phyloP scores from a whole-genome alignment of 768 basidiomycete species.

The Suillus ampliporus region DNA sequence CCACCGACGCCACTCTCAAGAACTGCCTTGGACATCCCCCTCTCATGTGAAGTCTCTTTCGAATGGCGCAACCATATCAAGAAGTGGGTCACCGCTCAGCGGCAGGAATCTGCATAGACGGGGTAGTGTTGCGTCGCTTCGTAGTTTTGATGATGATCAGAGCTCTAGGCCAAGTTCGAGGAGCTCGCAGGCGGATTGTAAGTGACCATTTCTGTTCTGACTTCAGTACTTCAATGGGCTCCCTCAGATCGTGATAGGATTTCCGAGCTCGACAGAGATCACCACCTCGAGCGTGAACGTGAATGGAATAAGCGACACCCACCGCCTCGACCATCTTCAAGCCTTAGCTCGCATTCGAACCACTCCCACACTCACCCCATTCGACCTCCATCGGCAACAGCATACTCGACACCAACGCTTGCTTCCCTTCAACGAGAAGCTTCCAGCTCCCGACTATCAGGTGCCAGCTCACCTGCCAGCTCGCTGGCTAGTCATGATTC shows the following conservation, averaged over 20 bases:
- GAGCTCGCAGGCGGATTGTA: constrained; percentile 59
- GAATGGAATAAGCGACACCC: constrained; percentile 58
- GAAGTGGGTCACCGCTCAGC: constrained; percentile 14
- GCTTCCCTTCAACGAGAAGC: constrained; percentile 39
- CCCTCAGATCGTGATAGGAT: constrained; percentile 51
- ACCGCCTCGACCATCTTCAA: constrained; percentile 49
- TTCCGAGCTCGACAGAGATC: constrained; percentile 49
- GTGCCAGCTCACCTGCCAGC: constrained; percentile 49
- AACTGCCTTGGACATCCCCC: constrained; percentile 18
- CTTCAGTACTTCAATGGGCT: neutral
- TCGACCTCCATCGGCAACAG: constrained; percentile 46
- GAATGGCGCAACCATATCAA: constrained; percentile 21
- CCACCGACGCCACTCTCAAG: constrained; percentile 23
- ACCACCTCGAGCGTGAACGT: constrained; percentile 53
- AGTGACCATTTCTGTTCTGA: constrained; percentile 26
- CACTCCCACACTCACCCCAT: constrained; percentile 42
- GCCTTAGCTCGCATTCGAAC: constrained; percentile 44
- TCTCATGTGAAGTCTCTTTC: constrained; percentile 28
- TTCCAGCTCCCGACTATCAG: constrained; percentile 27
- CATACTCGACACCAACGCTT: constrained; percentile 39
- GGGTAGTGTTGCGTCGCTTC: constrained; percentile 48
- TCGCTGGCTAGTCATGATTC: constrained; percentile 41
- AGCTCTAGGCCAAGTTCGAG: constrained; percentile 52
- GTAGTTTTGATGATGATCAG: constrained; percentile 46
- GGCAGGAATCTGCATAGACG: constrained; percentile 28